phyloP scores from a whole-genome alignment of 164 flowering plant genomes.

The Chimonanthus praecox region DNA sequence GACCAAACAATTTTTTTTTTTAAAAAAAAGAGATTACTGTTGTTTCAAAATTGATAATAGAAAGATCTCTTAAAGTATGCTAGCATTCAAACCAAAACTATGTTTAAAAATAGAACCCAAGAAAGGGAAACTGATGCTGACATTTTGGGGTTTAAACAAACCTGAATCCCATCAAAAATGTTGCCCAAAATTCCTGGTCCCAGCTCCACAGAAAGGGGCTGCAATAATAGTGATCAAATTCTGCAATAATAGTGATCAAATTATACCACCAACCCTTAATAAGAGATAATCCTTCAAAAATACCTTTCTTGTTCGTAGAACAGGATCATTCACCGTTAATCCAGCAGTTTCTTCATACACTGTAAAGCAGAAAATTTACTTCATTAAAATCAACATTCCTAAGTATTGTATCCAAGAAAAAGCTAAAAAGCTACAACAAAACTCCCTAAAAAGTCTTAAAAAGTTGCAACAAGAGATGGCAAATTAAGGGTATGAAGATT shows the following conservation, averaged over 20 bases:
- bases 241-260: background rate
- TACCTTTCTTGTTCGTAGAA: constrained; percentile 92
- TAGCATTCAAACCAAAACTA: background rate
- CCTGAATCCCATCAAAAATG: constrained; percentile 99
- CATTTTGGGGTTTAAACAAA: constrained; percentile 18
- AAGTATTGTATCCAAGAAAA: background rate
- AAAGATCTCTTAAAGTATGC: too few species aligned
- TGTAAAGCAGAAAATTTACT: constrained; percentile 17
- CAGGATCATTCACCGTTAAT: constrained; percentile 92
- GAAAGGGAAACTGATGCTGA: background rate
- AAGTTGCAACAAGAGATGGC: background rate
- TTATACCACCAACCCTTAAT: background rate
- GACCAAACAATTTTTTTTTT: too few species aligned
- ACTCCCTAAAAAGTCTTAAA: background rate
- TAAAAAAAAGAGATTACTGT: background rate
- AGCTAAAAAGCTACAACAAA: background rate
- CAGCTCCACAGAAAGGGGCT: constrained; percentile 97
- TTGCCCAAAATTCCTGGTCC: constrained; percentile 99
- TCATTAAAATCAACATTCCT: background rate
- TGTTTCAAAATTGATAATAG: too few species aligned
- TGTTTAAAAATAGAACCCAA: background rate
- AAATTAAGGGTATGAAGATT: background rate
- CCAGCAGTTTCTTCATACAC: constrained; percentile 99
- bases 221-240: constrained; percentile 19
- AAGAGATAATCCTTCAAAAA: background rate